Conservation (phyloP, 345 rosid species). For the Iberis pinnata region DNA sequence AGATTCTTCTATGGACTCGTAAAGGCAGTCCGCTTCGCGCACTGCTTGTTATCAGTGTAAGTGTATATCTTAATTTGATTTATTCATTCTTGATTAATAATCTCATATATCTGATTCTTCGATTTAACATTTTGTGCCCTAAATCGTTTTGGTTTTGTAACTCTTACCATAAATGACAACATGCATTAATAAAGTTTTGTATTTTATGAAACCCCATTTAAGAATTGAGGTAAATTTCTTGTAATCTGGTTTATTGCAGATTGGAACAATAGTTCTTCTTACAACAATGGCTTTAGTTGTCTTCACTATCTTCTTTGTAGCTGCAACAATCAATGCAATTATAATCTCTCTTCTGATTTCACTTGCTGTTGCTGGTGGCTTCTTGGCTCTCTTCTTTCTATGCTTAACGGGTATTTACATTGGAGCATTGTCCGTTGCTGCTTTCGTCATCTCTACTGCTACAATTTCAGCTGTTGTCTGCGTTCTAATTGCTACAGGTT, state of each 20-base stretch:
- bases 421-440: conserved; percentile 70
- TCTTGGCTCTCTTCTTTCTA: conserved; percentile 72
- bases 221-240: background rate
- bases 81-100: too few relatives aligned
- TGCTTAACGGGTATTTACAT: conserved; percentile 62
- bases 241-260: conserved; percentile 37
- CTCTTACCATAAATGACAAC: too few relatives aligned
- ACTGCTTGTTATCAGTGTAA: conserved; percentile 71
- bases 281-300: conserved; percentile 59
- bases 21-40: conserved; percentile 73
- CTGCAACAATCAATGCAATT: conserved; percentile 70
- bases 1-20: conserved; percentile 65
- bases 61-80: conserved; percentile 28
- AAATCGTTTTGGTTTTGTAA: too few relatives aligned
- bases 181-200: background rate
- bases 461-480: conserved; percentile 57
- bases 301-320: conserved; percentile 71
- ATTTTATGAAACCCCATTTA: background rate
- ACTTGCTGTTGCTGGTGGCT: conserved; percentile 79
- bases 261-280: conserved; percentile 63
- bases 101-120: too few relatives aligned
- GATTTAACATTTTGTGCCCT: too few relatives aligned
- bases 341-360: conserved; percentile 67
- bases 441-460: conserved; percentile 57
- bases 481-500: conserved; percentile 61